Percentiles rank a stretch among this genome's conserved stretches.
Conservation (phyloP, 2,329 filamentous ascomycete species). For the Ustilaginoidea virens region DNA sequence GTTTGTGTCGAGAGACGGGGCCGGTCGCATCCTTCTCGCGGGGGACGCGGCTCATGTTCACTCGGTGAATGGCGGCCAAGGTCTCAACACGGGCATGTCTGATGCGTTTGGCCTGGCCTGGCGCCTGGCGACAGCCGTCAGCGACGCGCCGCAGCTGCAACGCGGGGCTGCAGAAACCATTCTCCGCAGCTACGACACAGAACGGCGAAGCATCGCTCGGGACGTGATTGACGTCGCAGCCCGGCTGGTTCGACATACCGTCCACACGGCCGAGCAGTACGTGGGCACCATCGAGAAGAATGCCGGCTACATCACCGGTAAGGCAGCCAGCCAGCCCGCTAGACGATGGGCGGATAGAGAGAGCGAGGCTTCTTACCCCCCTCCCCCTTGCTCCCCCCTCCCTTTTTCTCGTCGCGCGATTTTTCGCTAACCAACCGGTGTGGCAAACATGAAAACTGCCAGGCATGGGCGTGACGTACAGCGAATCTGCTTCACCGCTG, state of each 20-base stretch:
- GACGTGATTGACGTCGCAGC: conserved; percentile 31
- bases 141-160: conserved; percentile 10
- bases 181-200: conserved; percentile 27
- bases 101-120: conserved; percentile 40
- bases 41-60: conserved; percentile 44
- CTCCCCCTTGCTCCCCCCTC: too few species aligned
- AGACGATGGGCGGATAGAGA: neutral
- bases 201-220: conserved; percentile 26
- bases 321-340: conserved; percentile 2
- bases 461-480: conserved; percentile 27
- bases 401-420: too few species aligned
- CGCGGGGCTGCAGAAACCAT: conserved; percentile 12
- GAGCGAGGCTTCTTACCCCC: too few species aligned
- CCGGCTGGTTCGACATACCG: conserved; percentile 27
- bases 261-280: conserved; percentile 26
- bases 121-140: conserved; percentile 25
- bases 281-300: conserved; percentile 31
- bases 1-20: conserved; percentile 22
- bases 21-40: conserved; percentile 32
- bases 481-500: conserved; percentile 17
- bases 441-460: neutral
- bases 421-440: neutral
- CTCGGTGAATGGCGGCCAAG: conserved; percentile 39
- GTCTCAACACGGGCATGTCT: conserved; percentile 41
- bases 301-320: conserved; percentile 31